Evolutionary conservation across 805 yeast genomes (phyloP).

Genomic region (Candida palmyrensis): DNA sequence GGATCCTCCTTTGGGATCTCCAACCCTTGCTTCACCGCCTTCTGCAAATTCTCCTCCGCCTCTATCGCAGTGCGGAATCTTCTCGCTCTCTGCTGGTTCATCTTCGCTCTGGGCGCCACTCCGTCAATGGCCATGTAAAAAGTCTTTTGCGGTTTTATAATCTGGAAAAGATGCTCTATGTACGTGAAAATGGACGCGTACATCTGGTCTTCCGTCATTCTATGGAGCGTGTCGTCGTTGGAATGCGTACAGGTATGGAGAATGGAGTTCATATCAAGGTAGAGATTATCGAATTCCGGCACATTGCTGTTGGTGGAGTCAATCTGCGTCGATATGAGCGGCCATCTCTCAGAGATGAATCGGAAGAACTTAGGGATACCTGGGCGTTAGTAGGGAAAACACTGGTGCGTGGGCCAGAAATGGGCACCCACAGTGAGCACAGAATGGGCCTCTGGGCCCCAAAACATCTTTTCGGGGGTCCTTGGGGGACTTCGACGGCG

Average conservation of each 20-base stretch:
- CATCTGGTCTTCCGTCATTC: constrained; percentile 85
- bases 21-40: constrained; percentile 69
- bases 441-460: no score
- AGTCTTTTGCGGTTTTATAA: constrained; percentile 79
- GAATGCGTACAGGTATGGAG: constrained; percentile 90
- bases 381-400: constrained; percentile 6
- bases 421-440: no score
- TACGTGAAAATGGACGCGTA: constrained; percentile 89
- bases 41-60: constrained; percentile 72
- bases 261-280: constrained; percentile 97
- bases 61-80: constrained; percentile 92
- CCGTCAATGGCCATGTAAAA: constrained; percentile 98
- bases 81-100: constrained; percentile 97
- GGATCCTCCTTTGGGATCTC: constrained; percentile 79
- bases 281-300: constrained; percentile 92
- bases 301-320: constrained; percentile 62
- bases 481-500: no score
- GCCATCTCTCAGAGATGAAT: constrained; percentile 99
- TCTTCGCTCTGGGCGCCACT: constrained; percentile 97
- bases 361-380: constrained; percentile 98
- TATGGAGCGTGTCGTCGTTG: constrained; percentile 57
- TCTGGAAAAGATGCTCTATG: constrained; percentile 86
- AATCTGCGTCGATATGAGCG: constrained; percentile 81
- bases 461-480: no score
- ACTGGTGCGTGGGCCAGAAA: no score